Evolutionary conservation across 768 basidiomycete genomes (phyloP), one percentile per base, ranked within the genome.

Genomic region (Sutorius australiensis): DNA sequence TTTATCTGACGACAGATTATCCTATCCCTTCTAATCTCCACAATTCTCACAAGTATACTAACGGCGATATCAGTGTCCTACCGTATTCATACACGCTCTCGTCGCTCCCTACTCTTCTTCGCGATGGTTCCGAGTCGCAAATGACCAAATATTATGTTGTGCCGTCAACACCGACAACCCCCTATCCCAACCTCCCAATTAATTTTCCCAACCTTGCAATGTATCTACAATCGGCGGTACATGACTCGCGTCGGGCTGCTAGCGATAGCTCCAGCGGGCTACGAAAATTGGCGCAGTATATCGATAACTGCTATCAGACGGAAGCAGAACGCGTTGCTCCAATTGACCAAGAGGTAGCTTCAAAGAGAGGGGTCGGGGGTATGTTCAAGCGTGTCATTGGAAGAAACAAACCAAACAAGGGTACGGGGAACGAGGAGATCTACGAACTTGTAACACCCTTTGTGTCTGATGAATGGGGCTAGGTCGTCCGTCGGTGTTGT

Each of bases 371-470:
- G 21, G 73, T 83, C 36, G 76, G 78, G 13, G 77, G 77, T 37
- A 72, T 83, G 56, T 75, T 87, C 60, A 82, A 81, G 67, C 79
- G 81, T 38, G 77, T 88, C 14, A 83, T 87, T 21, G 62, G 82
- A 70, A 60, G 76, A 73, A 55, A 73, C 50, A 80, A 72, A 59
- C 66, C 71, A 19, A 79, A 71, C 61, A 77, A 74, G 61, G 75
- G 70, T 5, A 75, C 79, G 44, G 76, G 78, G 40, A 92, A 92
- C 62, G 87, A 88, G 59, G 88, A 91, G 53, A 86, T 83, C 9
- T 92, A 86, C 56, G 86, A 89, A 38, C 77, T 90, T 11, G 87
- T 92, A 50, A 92, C 89, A 14, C 89, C 89, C 1, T 92, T 92
- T 68, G 80, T 89, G 16, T 71, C 85, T 16, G 85, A 89, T 52